Conservation (phyloP, 257 asterid species). For the Osmanthus fragrans region DNA sequence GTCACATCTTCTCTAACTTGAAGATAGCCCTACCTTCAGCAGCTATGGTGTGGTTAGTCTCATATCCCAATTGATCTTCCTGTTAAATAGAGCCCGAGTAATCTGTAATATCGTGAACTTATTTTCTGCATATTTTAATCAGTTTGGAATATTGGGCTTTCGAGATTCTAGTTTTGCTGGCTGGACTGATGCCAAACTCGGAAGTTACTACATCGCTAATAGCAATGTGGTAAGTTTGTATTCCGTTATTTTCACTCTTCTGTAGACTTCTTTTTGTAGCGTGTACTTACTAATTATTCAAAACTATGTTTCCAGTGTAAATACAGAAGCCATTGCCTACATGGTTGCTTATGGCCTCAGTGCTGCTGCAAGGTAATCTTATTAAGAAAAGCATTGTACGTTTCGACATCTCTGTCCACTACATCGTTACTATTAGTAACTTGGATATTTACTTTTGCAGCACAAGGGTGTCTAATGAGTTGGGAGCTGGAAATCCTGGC, state of each 20-base stretch:
- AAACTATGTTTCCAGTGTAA: slow-evolving; percentile 29
- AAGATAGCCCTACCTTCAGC: slow-evolving; percentile 75
- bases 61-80: neutral
- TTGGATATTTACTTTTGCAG: slow-evolving; percentile 37
- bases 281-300: neutral
- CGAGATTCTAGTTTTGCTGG: slow-evolving; percentile 77
- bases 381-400: neutral
- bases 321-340: slow-evolving; percentile 47
- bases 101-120: neutral
- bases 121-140: slow-evolving; percentile 5
- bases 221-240: slow-evolving; percentile 70
- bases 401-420: neutral
- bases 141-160: slow-evolving; percentile 90
- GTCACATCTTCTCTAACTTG: slow-evolving; percentile 30
- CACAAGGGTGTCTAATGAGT: slow-evolving; percentile 84
- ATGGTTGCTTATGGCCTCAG: slow-evolving; percentile 73
- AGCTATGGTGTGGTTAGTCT: slow-evolving; percentile 68
- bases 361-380: slow-evolving; percentile 75
- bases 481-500: slow-evolving; percentile 65
- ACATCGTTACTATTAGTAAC: neutral
- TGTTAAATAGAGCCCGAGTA: neutral
- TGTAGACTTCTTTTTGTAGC: neutral
- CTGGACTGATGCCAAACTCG: slow-evolving; percentile 83
- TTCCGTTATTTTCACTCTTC: neutral
- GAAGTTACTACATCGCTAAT: slow-evolving; percentile 65